These are phyloP conservation scores for Planoprotostelium fungivorum DNA, from an alignment of 78 protist species.

Conservation along the genomic window DNA sequence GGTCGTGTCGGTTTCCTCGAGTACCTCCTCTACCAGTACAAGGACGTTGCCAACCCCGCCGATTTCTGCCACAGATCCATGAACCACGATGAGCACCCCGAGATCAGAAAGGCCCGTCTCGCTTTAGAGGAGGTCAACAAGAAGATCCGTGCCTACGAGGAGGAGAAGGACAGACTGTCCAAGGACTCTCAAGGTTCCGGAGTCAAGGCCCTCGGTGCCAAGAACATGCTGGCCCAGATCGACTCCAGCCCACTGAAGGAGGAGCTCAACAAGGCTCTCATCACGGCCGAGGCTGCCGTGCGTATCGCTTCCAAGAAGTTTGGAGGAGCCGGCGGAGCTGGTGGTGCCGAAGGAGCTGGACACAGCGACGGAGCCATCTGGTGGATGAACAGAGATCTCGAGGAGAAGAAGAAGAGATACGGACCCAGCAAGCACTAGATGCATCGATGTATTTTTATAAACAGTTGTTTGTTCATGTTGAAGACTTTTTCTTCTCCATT, in stretches of 20 bases:
- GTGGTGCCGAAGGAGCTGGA: constrained; percentile 28
- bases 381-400: constrained; percentile 66
- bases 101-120: constrained; percentile 71
- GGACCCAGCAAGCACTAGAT: constrained; percentile 54
- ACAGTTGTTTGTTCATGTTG: no score
- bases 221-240: constrained; percentile 67
- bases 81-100: constrained; percentile 69
- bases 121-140: constrained; percentile 73
- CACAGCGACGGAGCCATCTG: constrained; percentile 52
- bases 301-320: constrained; percentile 68
- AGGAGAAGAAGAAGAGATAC: constrained; percentile 61
- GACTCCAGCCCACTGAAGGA: constrained; percentile 64
- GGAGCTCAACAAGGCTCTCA: constrained; percentile 56
- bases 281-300: constrained; percentile 73
- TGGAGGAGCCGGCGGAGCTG: constrained; percentile 45
- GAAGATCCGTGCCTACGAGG: constrained; percentile 72
- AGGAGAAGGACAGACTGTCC: constrained; percentile 44
- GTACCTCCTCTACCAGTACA: constrained; percentile 69
- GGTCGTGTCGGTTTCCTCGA: constrained; percentile 72
- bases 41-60: constrained; percentile 72
- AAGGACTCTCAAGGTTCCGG: constrained; percentile 45
- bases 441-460: no score
- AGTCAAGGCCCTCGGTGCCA: constrained; percentile 69
- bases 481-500: no score
- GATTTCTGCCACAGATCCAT: constrained; percentile 71